Evolutionary conservation across 2,329 filamentous ascomycete species (phyloP).

Genomic region (Fusarium sp.): DNA sequence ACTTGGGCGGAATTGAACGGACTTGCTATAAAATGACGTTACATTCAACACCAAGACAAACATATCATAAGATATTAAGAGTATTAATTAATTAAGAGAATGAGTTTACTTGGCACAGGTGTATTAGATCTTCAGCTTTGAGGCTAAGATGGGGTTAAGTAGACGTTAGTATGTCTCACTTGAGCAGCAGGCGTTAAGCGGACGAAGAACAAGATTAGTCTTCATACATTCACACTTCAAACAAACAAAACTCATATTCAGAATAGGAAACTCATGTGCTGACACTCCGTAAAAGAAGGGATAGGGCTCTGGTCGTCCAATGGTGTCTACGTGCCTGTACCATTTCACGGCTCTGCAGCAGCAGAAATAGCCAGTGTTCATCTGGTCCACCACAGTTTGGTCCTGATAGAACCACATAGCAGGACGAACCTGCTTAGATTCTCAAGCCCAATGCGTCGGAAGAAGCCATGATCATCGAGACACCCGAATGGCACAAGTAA

Average conservation of each 20-base stretch:
- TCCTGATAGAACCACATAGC: not conserved
- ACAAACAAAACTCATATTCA: not conserved
- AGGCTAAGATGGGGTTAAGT: not conserved
- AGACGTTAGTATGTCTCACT: not conserved
- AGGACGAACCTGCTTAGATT: no score
- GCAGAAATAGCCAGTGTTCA: no score
- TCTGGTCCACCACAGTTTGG: not conserved
- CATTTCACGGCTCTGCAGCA: no score
- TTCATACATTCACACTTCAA: not conserved
- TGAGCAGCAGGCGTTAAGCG: not conserved
- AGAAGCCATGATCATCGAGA: no score
- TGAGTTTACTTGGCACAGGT: no score
- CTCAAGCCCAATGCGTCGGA: no score
- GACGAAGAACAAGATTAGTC: not conserved
- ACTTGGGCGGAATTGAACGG: slow-evolving; percentile 27
- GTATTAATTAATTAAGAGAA: no score
- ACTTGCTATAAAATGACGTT: slow-evolving; percentile 2
- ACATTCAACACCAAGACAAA: not conserved
- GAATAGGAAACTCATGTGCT: not conserved
- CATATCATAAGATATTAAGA: not conserved
- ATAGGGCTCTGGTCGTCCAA: not conserved
- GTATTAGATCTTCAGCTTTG: no score
- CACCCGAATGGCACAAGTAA: not conserved
- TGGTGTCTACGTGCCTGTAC: not conserved
- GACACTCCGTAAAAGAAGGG: fast-evolving